Conservation (phyloP, 139 green algal species). For the Gonium pectorale region DNA sequence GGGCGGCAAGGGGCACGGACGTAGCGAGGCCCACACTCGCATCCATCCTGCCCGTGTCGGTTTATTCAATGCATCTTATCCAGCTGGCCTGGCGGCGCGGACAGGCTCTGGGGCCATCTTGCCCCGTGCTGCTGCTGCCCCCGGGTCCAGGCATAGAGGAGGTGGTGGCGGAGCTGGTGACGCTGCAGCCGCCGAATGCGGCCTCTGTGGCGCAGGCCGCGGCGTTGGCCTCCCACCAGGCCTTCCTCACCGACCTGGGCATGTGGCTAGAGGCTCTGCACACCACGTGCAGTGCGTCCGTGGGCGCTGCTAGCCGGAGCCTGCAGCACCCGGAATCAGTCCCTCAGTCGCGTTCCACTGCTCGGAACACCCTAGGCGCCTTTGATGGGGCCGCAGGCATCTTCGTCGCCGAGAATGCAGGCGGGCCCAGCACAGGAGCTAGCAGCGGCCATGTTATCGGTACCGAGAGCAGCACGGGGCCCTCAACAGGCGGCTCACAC, state of each 20-base stretch:
- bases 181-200: background rate
- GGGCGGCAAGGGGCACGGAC: background rate
- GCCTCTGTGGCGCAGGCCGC: too few species aligned
- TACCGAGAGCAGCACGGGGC: too few species aligned
- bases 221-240: background rate
- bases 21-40: background rate
- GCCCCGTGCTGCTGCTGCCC: slow-evolving; percentile 22
- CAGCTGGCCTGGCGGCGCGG: slow-evolving; percentile 15
- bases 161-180: slow-evolving; percentile 18
- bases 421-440: too few species aligned
- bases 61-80: background rate
- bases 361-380: too few species aligned
- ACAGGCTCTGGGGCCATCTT: background rate
- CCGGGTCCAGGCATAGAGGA: background rate
- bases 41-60: background rate
- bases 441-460: too few species aligned
- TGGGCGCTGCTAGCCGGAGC: background rate
- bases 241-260: slow-evolving; percentile 20
- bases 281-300: too few species aligned
- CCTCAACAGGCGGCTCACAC: too few species aligned
- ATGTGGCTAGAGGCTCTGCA: slow-evolving; percentile 29
- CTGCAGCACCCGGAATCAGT: too few species aligned
- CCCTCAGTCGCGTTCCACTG: too few species aligned
- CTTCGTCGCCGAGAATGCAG: too few species aligned
- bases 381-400: too few species aligned